phyloP scores from a whole-genome alignment of 208 protist genomes.

The Acanthamoeba sp. region DNA sequence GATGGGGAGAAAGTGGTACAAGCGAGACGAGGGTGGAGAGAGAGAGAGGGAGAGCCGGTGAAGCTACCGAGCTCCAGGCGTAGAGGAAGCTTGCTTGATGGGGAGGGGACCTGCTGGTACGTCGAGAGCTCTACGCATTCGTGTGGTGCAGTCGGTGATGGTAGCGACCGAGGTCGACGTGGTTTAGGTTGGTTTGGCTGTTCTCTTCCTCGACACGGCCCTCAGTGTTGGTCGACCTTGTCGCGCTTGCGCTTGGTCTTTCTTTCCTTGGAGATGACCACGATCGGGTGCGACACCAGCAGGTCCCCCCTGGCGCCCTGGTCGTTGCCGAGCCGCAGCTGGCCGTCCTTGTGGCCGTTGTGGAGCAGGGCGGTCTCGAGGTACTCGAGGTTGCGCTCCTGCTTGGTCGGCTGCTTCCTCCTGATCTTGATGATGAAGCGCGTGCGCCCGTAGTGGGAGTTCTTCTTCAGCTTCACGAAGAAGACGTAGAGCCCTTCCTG shows the following conservation, averaged over 20 bases:
- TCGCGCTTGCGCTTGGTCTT: slow-evolving; percentile 73
- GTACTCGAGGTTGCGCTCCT: slow-evolving; percentile 35
- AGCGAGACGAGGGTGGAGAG: too few species aligned
- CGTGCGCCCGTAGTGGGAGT: slow-evolving; percentile 69
- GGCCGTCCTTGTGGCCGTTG: slow-evolving; percentile 6
- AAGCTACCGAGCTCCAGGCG: too few species aligned
- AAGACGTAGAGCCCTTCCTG: slow-evolving; percentile 74
- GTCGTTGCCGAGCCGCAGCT: not conserved
- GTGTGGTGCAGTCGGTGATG: too few species aligned
- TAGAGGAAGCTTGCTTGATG: too few species aligned
- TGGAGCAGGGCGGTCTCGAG: slow-evolving; percentile 19
- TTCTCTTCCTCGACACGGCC: not conserved
- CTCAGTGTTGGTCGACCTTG: not conserved
- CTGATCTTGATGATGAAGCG: slow-evolving; percentile 73
- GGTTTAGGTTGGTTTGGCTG: too few species aligned
- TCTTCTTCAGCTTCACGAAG: slow-evolving; percentile 75
- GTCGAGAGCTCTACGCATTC: too few species aligned
- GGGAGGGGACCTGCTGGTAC: too few species aligned
- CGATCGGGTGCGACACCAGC: slow-evolving; percentile 63
- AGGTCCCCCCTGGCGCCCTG: not conserved
- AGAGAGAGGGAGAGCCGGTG: too few species aligned
- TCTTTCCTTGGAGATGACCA: slow-evolving; percentile 75
- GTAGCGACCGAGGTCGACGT: too few species aligned
- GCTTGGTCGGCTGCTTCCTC: slow-evolving; percentile 54
- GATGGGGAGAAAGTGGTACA: too few species aligned